These are phyloP conservation scores for Syncephalastrum sp. DNA, from an alignment of 371 early-diverging fungal species.

Conservation along the genomic window DNA sequence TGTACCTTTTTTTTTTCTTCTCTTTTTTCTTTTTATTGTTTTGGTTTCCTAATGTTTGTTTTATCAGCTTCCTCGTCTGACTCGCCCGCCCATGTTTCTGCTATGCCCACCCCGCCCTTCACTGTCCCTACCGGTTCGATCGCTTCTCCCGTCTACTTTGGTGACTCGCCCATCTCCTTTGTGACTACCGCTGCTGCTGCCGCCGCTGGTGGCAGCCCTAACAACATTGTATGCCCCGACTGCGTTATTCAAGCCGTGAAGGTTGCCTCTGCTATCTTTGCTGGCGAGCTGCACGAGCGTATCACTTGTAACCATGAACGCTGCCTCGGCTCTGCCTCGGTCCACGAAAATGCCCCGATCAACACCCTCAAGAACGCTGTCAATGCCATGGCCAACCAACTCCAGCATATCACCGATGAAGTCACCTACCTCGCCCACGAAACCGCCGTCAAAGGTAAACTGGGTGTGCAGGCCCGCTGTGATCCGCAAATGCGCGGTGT, in stretches of 20 bases:
- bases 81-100: conserved; percentile 1
- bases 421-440: conserved; percentile 59
- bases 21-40: too few relatives aligned
- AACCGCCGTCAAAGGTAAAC: conserved; percentile 64
- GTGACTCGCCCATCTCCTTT: conserved; percentile 8
- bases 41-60: too few relatives aligned
- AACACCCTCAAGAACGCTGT: conserved; percentile 54
- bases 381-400: conserved; percentile 64
- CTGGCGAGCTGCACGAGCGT: conserved; percentile 47
- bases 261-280: conserved; percentile 50
- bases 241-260: conserved; percentile 46
- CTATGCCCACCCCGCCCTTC: conserved; percentile 22
- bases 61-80: too few relatives aligned
- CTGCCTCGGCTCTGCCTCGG: conserved; percentile 8
- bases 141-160: conserved; percentile 14
- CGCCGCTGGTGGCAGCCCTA: conserved; percentile 10
- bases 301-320: conserved; percentile 43
- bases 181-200: conserved; percentile 2
- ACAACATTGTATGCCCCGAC: conserved; percentile 28
- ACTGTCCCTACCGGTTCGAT: conserved; percentile 14
- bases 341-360: conserved; percentile 25
- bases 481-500: conserved; percentile 54
- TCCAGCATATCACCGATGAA: conserved; percentile 54
- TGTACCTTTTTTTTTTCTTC: background rate
- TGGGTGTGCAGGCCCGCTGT: conserved; percentile 58